Evolutionary conservation across 1,284 basidiomycete genomes (phyloP), one percentile per base, ranked within the genome.

Genomic region (Neotropicomus parvogracilis): DNA sequence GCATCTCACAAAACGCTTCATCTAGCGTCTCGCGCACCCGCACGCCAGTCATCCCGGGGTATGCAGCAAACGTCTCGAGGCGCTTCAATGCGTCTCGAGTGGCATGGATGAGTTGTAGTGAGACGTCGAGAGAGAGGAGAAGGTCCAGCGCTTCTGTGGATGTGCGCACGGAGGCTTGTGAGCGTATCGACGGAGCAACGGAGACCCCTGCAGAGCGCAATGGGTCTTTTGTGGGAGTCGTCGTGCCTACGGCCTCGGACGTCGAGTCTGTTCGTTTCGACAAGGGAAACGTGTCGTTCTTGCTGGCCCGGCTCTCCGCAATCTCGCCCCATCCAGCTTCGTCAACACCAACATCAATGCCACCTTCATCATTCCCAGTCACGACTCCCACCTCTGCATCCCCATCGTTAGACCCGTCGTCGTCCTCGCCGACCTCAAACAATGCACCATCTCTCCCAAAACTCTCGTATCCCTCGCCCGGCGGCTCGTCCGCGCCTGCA

Each of bases 1-100:
- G 70, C 65, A 97, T 76, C 35, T 93, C 72, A 28, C 95, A 86
- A 51, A 97, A 95, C 1, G 94, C 73, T 62, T 97, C 93, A 66
- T 99, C 93, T 45, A 98, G 88, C 1, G 90, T 90, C 59, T 94
- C 91, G 32, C 81, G 75, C 2, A 97, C 91, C 9, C 88, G 81
- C 47, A 79, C 78, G 1, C 91, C 90, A 52, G 86, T 89, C 53
- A 81, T 78, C 0, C 90, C 90, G 0, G 92, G 91, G 62, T 95
- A 98, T 6, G 79, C 79, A 0, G 78, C 74, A 65, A 97, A 99
- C 3, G 87, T 93, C 65, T 98, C 93, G 3, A 92, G 84, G 9
- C 95, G 81, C 68, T 97, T 97, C 40, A 97, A 76, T 0, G 86
- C 81, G 52, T 97, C 93, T 43, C 95, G 85, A 59, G 93, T 85